Conservation (phyloP, 2,329 filamentous ascomycete genomes). For the Fonsecaea multimorphosa region DNA sequence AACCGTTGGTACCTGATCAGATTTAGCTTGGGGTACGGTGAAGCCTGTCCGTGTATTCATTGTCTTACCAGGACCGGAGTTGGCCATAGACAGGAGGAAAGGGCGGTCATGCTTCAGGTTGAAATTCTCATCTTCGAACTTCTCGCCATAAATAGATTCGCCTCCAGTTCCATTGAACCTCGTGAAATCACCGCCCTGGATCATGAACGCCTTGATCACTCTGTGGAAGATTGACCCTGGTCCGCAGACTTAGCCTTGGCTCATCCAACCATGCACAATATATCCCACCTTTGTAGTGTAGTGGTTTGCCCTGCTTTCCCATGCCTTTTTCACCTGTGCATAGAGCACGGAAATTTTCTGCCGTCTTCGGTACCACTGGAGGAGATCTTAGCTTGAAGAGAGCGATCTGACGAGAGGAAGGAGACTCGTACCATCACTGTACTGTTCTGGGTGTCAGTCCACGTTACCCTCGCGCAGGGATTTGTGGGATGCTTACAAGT, state of each 20-base stretch:
- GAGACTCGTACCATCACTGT: constrained; percentile 33
- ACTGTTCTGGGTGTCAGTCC: constrained; percentile 34
- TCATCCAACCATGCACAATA: constrained; percentile 6
- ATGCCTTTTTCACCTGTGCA: constrained; percentile 94
- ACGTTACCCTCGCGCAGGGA: not conserved
- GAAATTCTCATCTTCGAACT: constrained; percentile 98
- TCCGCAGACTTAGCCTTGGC: constrained; percentile 13
- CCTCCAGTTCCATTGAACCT: constrained; percentile 92
- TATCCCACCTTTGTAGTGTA: constrained; percentile 78
- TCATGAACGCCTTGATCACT: constrained; percentile 99
- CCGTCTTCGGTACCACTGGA: constrained; percentile 85
- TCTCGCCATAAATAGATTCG: constrained; percentile 96
- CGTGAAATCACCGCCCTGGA: constrained; percentile 97
- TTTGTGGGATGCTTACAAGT: constrained; percentile 62
- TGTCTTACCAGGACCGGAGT: constrained; percentile 80
- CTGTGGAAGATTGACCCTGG: constrained; percentile 85
- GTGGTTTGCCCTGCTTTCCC: constrained; percentile 79
- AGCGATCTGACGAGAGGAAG: not conserved
- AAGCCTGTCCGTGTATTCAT: not conserved
- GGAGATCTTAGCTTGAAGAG: constrained; percentile 56
- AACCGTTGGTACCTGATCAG: constrained; percentile 81
- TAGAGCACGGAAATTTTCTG: constrained; percentile 92
- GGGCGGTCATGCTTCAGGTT: constrained; percentile 88
- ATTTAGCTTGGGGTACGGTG: constrained; percentile 10
- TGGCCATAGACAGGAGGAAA: constrained; percentile 96